Base-by-base conservation (phyloP, 164 flowering plant species). In the Magnolia kwangsiensis region DNA sequence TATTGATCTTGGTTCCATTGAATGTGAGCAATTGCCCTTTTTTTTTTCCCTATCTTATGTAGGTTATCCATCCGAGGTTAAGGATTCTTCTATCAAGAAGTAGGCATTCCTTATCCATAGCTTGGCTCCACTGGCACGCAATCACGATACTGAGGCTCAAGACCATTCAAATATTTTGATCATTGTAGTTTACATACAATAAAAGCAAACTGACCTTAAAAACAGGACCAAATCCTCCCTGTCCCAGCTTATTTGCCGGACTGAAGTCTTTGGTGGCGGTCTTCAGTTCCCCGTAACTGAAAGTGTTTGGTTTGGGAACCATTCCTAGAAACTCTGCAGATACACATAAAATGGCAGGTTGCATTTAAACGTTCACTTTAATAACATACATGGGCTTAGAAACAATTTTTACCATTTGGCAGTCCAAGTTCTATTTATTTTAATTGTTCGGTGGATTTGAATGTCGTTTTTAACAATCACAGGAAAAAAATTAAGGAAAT, bases 151-250 rank as follows among this genome's bases (percentile, higher is more conserved):
- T 2, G 37, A 31, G 2, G 37, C 37, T 31, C 4, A 31, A 31
- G 37, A 31, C 37, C 37, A 31, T 31, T 31, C 37, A 31, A 4
- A 31, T 31, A 2, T 31, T 31, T 3, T 31, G 37, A 31, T 31
- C 37, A 31, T 31, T 31, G 37, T 31, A 31, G 10, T 9, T 9
- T 65, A 65, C 8, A 21, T 19, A 64, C 67, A 64, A 64, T 11
- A 64, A 64, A 64, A 64, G 67, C 7, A 64, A 11, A 4, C 51
- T 10, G 80, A 89, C 98, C 95, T 88, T 90, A 72, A 78, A 93
- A 70, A 93, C 98, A 50, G 96, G 90, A 73, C 98, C 96, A 81
- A 93, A 93, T 51, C 98, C 98, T 63, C 96, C 96, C 80, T 92
- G 94, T 72, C 98, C 97, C 49, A 94, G 91, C 80, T 94, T 94